These are phyloP conservation scores for Clitopilus passeckerianus DNA, from an alignment of 768 basidiomycete genomes.

Conservation along the genomic window DNA sequence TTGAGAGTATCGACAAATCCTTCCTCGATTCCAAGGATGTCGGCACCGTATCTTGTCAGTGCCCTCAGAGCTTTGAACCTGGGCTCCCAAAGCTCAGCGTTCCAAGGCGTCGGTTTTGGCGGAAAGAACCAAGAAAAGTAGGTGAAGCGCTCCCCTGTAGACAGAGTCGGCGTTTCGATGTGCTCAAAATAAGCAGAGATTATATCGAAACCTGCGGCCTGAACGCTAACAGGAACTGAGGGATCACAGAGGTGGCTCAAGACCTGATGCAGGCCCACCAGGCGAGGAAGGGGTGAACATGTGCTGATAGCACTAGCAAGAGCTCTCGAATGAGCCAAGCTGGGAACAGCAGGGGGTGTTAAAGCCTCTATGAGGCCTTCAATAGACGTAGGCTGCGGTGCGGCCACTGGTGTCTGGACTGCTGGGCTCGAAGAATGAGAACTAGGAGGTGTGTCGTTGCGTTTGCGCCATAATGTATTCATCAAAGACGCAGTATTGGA, in stretches of 20 bases:
- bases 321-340: constrained; percentile 55
- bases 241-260: constrained; percentile 53
- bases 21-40: constrained; percentile 62
- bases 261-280: constrained; percentile 52
- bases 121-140: constrained; percentile 62
- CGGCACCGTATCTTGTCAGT: constrained; percentile 54
- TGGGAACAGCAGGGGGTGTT: constrained; percentile 60
- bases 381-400: constrained; percentile 25
- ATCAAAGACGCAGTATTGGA: constrained; percentile 28
- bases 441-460: constrained; percentile 12
- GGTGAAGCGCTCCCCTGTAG: constrained; percentile 54
- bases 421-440: background rate
- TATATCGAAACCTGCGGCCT: constrained; percentile 69
- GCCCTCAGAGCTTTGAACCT: constrained; percentile 64
- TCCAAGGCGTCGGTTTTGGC: constrained; percentile 41
- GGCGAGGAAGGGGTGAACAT: constrained; percentile 51
- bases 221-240: constrained; percentile 50
- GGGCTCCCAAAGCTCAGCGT: constrained; percentile 64
- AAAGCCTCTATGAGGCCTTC: constrained; percentile 38
- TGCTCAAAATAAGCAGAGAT: constrained; percentile 68
- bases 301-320: constrained; percentile 47
- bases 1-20: constrained; percentile 51
- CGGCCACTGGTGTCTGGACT: constrained; percentile 14
- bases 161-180: constrained; percentile 37
- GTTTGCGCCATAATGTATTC: constrained; percentile 20